A percentile compares a stretch with the other conserved stretches of the same genome.
Evolutionary conservation across 2,329 filamentous ascomycete genomes (phyloP).

Genomic region (Westerdykella sp.): DNA sequence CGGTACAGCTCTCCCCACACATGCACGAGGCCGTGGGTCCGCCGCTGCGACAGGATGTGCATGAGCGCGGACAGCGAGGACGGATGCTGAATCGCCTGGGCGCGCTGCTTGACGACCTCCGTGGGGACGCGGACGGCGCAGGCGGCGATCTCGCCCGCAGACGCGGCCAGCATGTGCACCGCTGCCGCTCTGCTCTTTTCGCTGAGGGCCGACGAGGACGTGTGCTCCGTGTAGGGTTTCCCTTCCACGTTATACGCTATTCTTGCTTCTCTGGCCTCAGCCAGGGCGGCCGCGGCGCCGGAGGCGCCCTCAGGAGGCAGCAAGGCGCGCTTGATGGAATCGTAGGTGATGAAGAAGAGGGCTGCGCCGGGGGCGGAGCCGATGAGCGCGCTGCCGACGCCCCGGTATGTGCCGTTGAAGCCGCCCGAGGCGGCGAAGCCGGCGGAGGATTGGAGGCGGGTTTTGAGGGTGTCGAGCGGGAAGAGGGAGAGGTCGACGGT

Average conservation of each 20-base stretch:
- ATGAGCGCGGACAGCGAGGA: conserved; percentile 60
- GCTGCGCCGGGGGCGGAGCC: conserved; percentile 91
- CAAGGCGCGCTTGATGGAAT: conserved; percentile 53
- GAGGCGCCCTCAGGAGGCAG: conserved; percentile 2
- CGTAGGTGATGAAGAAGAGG: conserved; percentile 96
- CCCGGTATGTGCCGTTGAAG: conserved; percentile 87
- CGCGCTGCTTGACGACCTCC: conserved; percentile 94
- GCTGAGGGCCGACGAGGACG: conserved; percentile 13
- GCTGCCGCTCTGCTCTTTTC: conserved; percentile 26
- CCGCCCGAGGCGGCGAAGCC: conserved; percentile 79
- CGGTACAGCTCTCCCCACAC: conserved; percentile 84
- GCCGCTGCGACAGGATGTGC: conserved; percentile 54
- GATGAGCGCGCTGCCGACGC: conserved; percentile 80
- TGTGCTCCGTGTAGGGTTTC: conserved; percentile 13
- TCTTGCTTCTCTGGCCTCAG: not conserved
- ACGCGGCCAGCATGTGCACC: conserved; percentile 77
- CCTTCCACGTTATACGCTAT: conserved; percentile 22
- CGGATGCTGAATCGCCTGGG: conserved; percentile 79
- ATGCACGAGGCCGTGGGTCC: conserved; percentile 40
- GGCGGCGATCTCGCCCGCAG: conserved; percentile 81
- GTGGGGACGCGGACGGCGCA: conserved; percentile 90
- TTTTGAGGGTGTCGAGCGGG: conserved; percentile 98
- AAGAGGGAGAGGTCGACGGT: conserved; percentile 96
- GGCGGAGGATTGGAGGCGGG: conserved; percentile 77
- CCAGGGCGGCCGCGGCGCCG: not conserved